Base-by-base conservation (phyloP, 257 asterid genomes). In the Solanum dulcamara region DNA sequence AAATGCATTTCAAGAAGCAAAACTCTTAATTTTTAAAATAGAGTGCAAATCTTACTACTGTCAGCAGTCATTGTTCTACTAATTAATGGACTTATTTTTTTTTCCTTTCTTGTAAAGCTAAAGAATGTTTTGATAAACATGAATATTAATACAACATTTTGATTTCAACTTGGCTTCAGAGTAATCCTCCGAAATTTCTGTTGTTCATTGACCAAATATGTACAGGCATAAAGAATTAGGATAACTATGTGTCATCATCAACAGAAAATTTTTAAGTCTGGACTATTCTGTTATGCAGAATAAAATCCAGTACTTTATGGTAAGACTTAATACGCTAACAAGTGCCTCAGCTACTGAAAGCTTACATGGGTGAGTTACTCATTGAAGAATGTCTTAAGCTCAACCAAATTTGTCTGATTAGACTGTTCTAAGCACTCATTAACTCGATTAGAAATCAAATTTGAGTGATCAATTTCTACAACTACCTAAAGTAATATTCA, bases 341-440 rank as follows among this genome's bases (percentile, higher is more conserved):
- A 77, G 62, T 26, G 30, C 64, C 83, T 17, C 64, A 79, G 83
- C 83, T 48, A 79, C 83, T 48, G 42, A 48, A 79, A 79, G 28
- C 18, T 4, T 79, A 28, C 64, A 30, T 79, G 64, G 64, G 17
- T 48, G 83, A 79, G 83, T 79, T 48, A 17, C 44, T 48, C 83
- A 79, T 28, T 18, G 11, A 48, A 79, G 30, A 28, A 79, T 79
- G 1, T 79, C 64, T 79, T 48, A 30, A 77, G 42, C 83, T 77
- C 62, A 46, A 79, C 83, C 64, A 79, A 46, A 79, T 48, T 48
- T 40, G 55, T n/a, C 35, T 15, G 11, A 40, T n/a, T 40, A 6
- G 64, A 48, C 83, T 79, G 64, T 79, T 50, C 83, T 48, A 79
- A 79, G 83, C 64, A 79, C 83, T 79, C 83, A 79, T 79, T 79